phyloP scores from a whole-genome alignment of 2,329 filamentous ascomycete genomes.

The Rugonectria rugulosa region DNA sequence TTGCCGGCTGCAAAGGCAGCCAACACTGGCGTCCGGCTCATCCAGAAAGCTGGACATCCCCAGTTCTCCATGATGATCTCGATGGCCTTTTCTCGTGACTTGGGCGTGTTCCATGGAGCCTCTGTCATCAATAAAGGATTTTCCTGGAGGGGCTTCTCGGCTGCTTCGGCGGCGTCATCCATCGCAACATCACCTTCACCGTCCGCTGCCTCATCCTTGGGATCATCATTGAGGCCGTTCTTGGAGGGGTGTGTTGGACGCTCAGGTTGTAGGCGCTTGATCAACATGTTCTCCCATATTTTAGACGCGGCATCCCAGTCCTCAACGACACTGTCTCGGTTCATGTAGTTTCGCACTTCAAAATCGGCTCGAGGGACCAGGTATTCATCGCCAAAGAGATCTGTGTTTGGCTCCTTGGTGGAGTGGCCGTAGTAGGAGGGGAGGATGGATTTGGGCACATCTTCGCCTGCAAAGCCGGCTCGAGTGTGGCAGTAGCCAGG shows the following conservation, averaged over 20 bases:
- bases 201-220: conserved; percentile 65
- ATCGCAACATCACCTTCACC: conserved; percentile 67
- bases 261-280: conserved; percentile 83
- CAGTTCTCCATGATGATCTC: conserved; percentile 98
- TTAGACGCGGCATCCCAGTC: conserved; percentile 93
- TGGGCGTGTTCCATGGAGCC: conserved; percentile 88
- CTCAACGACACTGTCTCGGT: conserved; percentile 86
- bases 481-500: conserved; percentile 90
- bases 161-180: conserved; percentile 54
- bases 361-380: conserved; percentile 79
- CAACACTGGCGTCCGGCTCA: conserved; percentile 87
- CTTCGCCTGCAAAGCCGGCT: conserved; percentile 96
- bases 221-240: conserved; percentile 80
- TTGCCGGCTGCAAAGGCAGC: conserved; percentile 93
- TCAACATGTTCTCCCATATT: conserved; percentile 92
- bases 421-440: conserved; percentile 85
- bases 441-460: conserved; percentile 91
- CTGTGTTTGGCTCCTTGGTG: conserved; percentile 54
- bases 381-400: conserved; percentile 89
- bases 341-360: conserved; percentile 92
- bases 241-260: conserved; percentile 73
- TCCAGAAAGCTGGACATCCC: conserved; percentile 93
- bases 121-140: conserved; percentile 94
- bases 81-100: conserved; percentile 91
- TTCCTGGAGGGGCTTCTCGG: conserved; percentile 85